Conservation (phyloP, 2,329 filamentous ascomycete species). For the Apiospora arundinis region DNA sequence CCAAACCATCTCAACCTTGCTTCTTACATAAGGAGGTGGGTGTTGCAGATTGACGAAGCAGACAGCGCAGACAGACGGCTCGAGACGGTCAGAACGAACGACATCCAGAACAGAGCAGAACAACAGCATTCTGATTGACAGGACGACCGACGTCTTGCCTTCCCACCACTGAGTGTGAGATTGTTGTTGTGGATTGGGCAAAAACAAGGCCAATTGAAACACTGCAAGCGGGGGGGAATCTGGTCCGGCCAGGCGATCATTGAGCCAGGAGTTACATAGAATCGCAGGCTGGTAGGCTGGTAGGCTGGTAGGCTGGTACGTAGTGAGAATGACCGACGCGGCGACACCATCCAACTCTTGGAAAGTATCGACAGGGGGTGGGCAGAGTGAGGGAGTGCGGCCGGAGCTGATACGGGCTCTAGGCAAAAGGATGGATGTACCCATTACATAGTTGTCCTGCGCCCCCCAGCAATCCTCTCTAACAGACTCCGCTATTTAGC, state of each 20-base stretch:
- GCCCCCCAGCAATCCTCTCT: conserved; percentile 7
- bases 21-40: conserved; percentile 14
- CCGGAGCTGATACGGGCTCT: not conserved
- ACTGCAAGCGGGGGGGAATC: conserved; percentile 1
- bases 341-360: conserved; percentile 21
- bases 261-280: not conserved
- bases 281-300: not conserved
- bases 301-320: not conserved
- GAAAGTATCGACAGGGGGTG: conserved; percentile 30
- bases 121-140: not conserved
- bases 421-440: conserved; percentile 3
- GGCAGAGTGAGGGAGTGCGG: conserved; percentile 21
- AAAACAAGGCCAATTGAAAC: conserved; percentile 18
- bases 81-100: not conserved
- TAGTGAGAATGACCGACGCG: not conserved
- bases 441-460: conserved; percentile 1
- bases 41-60: conserved; percentile 12
- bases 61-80: not conserved
- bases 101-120: not conserved
- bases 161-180: not conserved
- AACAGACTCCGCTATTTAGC: conserved; percentile 1
- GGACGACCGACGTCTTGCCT: not conserved
- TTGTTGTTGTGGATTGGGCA: conserved; percentile 4
- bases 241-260: conserved; percentile 10
- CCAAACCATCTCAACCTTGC: not conserved